Conservation (phyloP, 768 basidiomycete genomes). For the Trametes cubensis region DNA sequence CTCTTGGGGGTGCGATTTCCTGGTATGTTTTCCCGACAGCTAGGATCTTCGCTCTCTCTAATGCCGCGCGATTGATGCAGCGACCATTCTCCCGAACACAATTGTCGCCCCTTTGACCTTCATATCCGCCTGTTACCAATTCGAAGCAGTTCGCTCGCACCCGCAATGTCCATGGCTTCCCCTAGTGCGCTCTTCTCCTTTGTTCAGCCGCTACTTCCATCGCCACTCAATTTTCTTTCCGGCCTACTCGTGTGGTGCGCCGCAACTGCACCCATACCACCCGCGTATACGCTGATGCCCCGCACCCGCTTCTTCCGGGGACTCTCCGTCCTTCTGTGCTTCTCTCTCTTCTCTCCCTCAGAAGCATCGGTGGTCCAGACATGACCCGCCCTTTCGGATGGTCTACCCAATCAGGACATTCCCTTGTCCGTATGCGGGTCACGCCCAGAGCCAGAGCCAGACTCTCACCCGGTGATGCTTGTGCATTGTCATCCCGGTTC, state of each 20-base stretch:
- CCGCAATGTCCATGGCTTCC: not conserved
- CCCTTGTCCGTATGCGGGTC: not conserved
- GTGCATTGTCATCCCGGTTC: too few species aligned
- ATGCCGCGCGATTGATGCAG: too few species aligned
- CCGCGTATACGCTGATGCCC: not conserved
- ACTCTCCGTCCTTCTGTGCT: not conserved
- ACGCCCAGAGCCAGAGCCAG: too few species aligned
- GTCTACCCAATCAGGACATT: not conserved
- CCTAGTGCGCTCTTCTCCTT: not conserved
- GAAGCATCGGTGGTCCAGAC: not conserved
- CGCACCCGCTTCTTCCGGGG: not conserved
- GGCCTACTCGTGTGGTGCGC: too few species aligned
- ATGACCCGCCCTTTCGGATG: not conserved
- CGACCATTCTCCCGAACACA: not conserved
- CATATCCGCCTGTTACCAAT: slow-evolving; percentile 1
- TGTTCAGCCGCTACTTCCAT: slow-evolving; percentile 16
- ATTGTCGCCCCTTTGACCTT: not conserved
- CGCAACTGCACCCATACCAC: not conserved
- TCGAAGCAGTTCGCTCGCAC: not conserved
- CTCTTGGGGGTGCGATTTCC: too few species aligned
- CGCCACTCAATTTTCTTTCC: not conserved
- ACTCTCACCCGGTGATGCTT: too few species aligned
- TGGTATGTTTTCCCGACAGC: too few species aligned
- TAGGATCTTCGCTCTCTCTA: too few species aligned
- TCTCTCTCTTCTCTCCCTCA: not conserved